Evolutionary conservation across 2,329 filamentous ascomycete genomes (phyloP), one percentile per base, ranked within the genome.

Genomic region (Phaeosphaeriaceae sp.): DNA sequence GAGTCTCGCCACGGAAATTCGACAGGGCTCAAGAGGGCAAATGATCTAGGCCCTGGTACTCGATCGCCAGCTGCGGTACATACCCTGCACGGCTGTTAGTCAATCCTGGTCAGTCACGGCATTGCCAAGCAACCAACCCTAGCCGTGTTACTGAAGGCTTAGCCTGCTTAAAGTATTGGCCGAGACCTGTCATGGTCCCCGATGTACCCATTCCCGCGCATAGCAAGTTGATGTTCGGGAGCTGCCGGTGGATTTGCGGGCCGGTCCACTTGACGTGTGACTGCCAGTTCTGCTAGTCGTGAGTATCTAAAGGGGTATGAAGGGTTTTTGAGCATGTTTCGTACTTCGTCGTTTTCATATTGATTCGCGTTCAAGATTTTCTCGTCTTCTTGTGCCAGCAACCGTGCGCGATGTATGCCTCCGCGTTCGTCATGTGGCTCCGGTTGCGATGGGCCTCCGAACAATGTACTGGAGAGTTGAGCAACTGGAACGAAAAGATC

Each of bases 261-360:
- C 85, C 86, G 0, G 86, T 88, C 85, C 85, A 88, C 21, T 80
- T 81, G 11, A 84, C 71, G 61, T 88, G 86, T 1, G 85, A 76
- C 65, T 80, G 78, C 82, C 83, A 85, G 56, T 85, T 85, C 81
- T 67, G 9, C 6, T 25, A 17, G 13, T 7, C 7, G 19, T 52
- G 22, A 52, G 40, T 7, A 31, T 46, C 17, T 17, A 10, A n/a
- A n/a, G 17, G 36, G 17, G 20, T 33, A 2, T 22, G n/a, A 41
- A 45, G 41, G 42, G 10, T 1, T 3, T 20, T 27, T 41, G 5
- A 4, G 11, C 10, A n/a, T 17, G 10, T 47, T 25, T 40, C 61
- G 44, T 57, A 66, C 65, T 36, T 60, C 61, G 19, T 85, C 78
- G 48, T 87, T 86, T 22, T 84, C 82, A 58, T 87, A 87, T 63